Evolutionary conservation across 495 filamentous ascomycete genomes (phyloP).

Genomic region (Talaromyces nanjingensis): DNA sequence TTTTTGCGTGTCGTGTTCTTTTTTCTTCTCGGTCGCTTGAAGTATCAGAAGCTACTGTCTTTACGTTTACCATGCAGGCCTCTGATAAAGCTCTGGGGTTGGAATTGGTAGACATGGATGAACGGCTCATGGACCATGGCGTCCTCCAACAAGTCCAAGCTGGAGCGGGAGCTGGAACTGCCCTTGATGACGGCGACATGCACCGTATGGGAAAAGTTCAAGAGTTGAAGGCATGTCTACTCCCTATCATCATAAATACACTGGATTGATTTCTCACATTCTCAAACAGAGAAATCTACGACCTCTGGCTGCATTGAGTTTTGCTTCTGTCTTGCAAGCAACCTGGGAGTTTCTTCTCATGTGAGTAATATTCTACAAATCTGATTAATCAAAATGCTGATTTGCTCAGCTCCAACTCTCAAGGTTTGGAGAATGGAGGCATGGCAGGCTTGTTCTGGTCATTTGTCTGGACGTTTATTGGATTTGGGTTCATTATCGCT

Average conservation of each 20-base stretch:
- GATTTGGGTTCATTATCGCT: slow-evolving; percentile 24
- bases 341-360: slow-evolving; percentile 24
- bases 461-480: slow-evolving; percentile 27
- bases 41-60: background rate
- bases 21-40: background rate
- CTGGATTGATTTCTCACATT: background rate
- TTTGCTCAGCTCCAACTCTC: slow-evolving; percentile 1
- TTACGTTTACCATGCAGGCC: background rate
- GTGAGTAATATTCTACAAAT: slow-evolving; percentile 4
- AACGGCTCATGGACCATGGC: background rate
- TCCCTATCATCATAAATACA: background rate
- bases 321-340: slow-evolving; percentile 21
- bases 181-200: slow-evolving; percentile 14
- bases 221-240: slow-evolving; percentile 16
- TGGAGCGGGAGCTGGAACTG: background rate
- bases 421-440: slow-evolving; percentile 17
- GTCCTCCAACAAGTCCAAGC: background rate
- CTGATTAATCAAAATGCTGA: background rate
- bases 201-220: slow-evolving; percentile 21
- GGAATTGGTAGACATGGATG: background rate
- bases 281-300: slow-evolving; percentile 16
- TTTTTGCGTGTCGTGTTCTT: background rate
- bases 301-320: slow-evolving; percentile 21
- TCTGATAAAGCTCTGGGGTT: background rate
- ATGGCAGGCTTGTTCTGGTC: slow-evolving; percentile 25